Base-by-base conservation (phyloP, 768 basidiomycete species). In the Naganishia antarctica region DNA sequence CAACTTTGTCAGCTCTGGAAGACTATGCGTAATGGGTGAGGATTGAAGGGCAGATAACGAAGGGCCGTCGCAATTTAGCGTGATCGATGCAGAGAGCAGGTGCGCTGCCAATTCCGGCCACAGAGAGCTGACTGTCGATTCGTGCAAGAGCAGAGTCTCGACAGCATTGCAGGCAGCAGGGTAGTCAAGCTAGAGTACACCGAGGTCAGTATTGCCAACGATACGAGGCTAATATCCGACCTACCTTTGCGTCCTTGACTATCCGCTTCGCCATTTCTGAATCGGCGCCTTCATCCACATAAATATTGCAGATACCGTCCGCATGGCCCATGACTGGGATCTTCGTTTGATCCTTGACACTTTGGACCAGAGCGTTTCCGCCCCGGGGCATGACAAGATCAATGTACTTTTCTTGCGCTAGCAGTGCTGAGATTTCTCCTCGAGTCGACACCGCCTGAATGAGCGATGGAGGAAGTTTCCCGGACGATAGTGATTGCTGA, bases 271-370 rank as follows among this genome's bases (percentile, higher is more conserved):
- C 91, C 76, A 92, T 98, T 63, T 85, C 83, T 41, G 80, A 70
- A 69, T 88, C 84, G 0, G 93, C 93, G 29, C 82, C 80, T 70
- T 88, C 86, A 76, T 99, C 94, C 5, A 99, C 79, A 76, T 87
- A 98, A 5, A 96, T 85, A 21, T 86, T 84, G 76, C 96, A 99
- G 9, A 98, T 80, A 1, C 96, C 96, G 77, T 99, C 96, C 7
- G 96, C 93, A 73, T 99, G 96, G 1, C 96, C 96, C 92, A 99
- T 97, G 46, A 99, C 96, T 1, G 96, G 88, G 66, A 99, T 98
- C 64, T 88, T 82, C 0, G 94, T 96, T 68, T 81, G 84, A 63
- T 88, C 87, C 75, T 98, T 91, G 64, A 99, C 96, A 75, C 81
- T 88, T 70, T 80, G 82, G 28, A 98, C 96, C 13, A 99, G 85